Base-by-base conservation (phyloP, 768 basidiomycete genomes). In the Podaxis carcinomalis region DNA sequence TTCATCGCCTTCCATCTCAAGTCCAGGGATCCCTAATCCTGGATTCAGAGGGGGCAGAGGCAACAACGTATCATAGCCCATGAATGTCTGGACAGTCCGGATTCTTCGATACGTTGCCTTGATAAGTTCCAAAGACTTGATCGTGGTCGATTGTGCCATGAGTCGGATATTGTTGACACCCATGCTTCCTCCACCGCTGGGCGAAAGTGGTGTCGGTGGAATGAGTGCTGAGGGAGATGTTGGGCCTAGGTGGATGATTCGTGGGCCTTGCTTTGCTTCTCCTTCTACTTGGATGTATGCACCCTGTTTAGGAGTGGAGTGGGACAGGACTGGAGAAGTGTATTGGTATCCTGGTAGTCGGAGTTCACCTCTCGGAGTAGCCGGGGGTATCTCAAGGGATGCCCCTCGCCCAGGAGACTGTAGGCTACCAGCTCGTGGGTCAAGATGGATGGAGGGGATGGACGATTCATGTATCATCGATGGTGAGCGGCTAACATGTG, bases 231-330 rank as follows among this genome's bases (percentile, higher is more conserved):
- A 71, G 16, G 75, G 69, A 16, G 77, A 76, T 7, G 80, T 74
- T 1, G 85, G 83, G 1, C 86, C 86, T 3, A 89, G 78, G 67
- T 88, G 87, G 1, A 87, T 74, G 62, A 89, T 88, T 59, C 71
- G 71, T 19, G 75, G 80, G 1, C 80, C 47, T 23, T 32, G 52
- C 25, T 23, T 23, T 16, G 6, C 9, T 21, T 54, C 52, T 14
- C 52, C 57, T 4, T 59, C 50, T 3, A 21, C 59, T 28, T 61
- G 59, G 32, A 61, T 19, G 21, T 61, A 61, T 4, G 51, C 42
- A 49, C 59, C 52, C 44, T 32, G 59, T 77, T 78, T 10, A 39
- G 36, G 32, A 64, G 68, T 28, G 71, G 62, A 25, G 63, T 59
- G n/a, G 68, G 65, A 64, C 10, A 70, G 69, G 4, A 63, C 65